phyloP scores from a whole-genome alignment of 2,329 filamentous ascomycete species.

The Xenosphaeropsis pyriputrescens region DNA sequence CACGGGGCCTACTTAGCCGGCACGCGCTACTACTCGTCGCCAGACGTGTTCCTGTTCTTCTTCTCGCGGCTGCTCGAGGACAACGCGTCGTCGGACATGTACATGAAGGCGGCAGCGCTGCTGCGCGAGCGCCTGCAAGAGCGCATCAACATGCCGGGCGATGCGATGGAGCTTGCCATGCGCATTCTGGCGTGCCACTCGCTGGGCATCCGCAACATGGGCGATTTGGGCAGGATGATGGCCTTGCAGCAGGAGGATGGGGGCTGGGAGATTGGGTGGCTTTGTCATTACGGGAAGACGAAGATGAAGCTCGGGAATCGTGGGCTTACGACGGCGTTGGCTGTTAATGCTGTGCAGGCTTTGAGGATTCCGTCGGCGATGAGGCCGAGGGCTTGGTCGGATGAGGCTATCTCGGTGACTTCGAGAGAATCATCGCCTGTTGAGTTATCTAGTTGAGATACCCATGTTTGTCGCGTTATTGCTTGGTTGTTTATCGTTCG shows the following conservation, averaged over 20 bases:
- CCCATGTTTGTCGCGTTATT: too few relatives aligned
- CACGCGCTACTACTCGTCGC: conserved; percentile 1
- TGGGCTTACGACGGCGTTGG: conserved; percentile 11
- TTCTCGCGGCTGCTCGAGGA: not conserved
- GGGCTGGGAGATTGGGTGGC: conserved; percentile 10
- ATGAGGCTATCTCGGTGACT: too few relatives aligned
- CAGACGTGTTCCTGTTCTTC: conserved; percentile 1
- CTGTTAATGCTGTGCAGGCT: conserved; percentile 1
- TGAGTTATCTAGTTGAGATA: too few relatives aligned
- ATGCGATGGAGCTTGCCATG: too few relatives aligned
- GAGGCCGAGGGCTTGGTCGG: too few relatives aligned
- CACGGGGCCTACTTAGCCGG: not conserved
- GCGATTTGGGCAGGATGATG: conserved; percentile 5
- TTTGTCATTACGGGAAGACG: conserved; percentile 8
- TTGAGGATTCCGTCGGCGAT: too few relatives aligned
- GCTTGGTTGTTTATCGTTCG: too few relatives aligned
- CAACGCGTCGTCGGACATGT: not conserved
- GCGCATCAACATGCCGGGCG: not conserved
- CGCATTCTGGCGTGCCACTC: too few relatives aligned
- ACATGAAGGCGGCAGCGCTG: not conserved
- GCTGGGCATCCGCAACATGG: too few relatives aligned
- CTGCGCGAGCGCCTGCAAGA: conserved; percentile 1
- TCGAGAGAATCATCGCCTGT: too few relatives aligned
- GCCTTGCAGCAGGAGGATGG: conserved; percentile 10
- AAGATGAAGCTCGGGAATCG: conserved; percentile 11